Conservation (phyloP, 1,284 basidiomycete species). For the Takashimella tepidaria region DNA sequence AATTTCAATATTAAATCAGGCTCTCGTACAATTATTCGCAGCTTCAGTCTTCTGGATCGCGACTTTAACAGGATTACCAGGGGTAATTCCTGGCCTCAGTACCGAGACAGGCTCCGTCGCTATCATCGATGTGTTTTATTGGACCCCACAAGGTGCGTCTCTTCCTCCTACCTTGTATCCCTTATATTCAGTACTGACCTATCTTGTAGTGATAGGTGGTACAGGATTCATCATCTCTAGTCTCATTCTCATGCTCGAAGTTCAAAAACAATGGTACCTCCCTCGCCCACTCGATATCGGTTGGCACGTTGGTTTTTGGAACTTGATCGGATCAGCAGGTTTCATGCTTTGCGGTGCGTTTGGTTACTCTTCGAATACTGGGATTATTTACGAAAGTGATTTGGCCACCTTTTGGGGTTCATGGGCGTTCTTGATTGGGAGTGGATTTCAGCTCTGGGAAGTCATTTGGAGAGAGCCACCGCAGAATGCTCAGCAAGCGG, state of each 20-base stretch:
- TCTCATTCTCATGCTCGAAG: slow-evolving; percentile 56
- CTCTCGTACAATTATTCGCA: slow-evolving; percentile 53
- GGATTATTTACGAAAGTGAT: slow-evolving; percentile 54
- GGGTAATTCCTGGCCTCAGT: slow-evolving; percentile 50
- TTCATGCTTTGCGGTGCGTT: slow-evolving; percentile 57
- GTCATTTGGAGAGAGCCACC: slow-evolving; percentile 23
- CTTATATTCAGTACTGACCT: background rate
- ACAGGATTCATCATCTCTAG: slow-evolving; percentile 56
- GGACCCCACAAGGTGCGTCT: slow-evolving; percentile 49
- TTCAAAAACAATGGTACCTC: slow-evolving; percentile 55
- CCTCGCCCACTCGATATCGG: slow-evolving; percentile 47
- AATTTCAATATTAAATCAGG: no score
- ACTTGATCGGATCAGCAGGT: slow-evolving; percentile 50
- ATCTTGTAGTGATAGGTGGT: slow-evolving; percentile 57
- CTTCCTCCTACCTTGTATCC: background rate
- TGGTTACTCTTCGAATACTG: slow-evolving; percentile 49
- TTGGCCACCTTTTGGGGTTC: slow-evolving; percentile 59
- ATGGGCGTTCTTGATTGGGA: slow-evolving; percentile 60
- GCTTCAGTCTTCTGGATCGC: slow-evolving; percentile 59
- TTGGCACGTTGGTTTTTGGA: slow-evolving; percentile 52
- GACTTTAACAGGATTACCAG: slow-evolving; percentile 55
- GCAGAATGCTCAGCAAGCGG: no score
- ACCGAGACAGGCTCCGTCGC: slow-evolving; percentile 36
- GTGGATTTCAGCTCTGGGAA: slow-evolving; percentile 53
- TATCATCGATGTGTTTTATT: slow-evolving; percentile 48